Conservation (phyloP, 345 rosid species). For the Salix arbutifolia region DNA sequence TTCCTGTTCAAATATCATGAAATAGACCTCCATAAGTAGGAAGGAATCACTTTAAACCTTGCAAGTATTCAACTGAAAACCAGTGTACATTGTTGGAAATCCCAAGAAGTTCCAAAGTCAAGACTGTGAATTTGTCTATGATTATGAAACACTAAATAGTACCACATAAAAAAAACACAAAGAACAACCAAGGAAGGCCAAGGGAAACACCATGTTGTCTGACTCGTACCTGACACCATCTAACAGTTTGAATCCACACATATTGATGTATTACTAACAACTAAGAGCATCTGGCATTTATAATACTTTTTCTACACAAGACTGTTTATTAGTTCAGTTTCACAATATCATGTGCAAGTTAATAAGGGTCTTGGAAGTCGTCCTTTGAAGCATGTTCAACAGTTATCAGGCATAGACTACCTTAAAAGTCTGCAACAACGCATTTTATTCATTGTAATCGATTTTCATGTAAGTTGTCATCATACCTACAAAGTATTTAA, state of each 20-base stretch:
- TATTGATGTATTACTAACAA: not conserved
- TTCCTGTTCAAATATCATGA: conserved; percentile 68
- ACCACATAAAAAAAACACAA: not conserved
- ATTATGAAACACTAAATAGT: not conserved
- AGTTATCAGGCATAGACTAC: not conserved
- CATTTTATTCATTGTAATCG: not conserved
- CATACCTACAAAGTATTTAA: not conserved
- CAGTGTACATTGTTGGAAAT: not conserved
- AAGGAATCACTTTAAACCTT: conserved; percentile 2
- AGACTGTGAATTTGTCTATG: not conserved
- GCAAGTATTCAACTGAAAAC: conserved; percentile 10
- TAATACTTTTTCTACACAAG: not conserved
- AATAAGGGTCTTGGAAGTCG: not conserved
- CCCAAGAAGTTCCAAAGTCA: not conserved
- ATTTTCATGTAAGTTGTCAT: not conserved
- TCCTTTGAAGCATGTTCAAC: not conserved
- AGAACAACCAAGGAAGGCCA: too few relatives aligned
- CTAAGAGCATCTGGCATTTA: not conserved
- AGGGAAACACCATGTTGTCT: not conserved
- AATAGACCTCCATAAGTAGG: conserved; percentile 11
- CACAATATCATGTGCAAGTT: not conserved
- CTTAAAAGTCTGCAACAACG: not conserved
- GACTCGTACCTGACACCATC: not conserved
- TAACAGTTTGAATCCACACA: not conserved
- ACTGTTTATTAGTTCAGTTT: not conserved